Evolutionary conservation across 441 rosid genomes (phyloP), one percentile per base, ranked within the genome.

Genomic region (Geranium incanum): DNA sequence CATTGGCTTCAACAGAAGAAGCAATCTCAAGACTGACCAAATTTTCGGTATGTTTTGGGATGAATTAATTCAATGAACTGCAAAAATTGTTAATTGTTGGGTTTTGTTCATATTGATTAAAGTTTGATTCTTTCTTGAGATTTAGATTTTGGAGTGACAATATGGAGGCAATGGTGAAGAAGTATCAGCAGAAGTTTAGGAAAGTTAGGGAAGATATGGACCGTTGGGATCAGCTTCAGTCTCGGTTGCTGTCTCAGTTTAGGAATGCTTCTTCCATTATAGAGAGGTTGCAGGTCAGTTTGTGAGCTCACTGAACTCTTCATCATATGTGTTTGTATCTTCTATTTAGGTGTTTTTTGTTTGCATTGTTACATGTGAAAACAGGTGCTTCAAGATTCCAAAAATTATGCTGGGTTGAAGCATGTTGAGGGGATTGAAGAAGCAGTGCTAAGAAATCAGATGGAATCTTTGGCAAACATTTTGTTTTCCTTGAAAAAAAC

Each of bases 131-230:
- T 12, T 63, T 23, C 67, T 33, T 63, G 1, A 38, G 13, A 3
- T 4, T 63, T 23, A 38, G 13, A 3, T 4, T 63, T 23, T 36
- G 33, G 9, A 23, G 37, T 0, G 18, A 23, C 37, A 63, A 52
- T 39, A 93, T 91, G 97, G 97, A 91, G 79, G 84, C 79, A 65
- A 67, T 85, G 1, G 81, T 89, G 67, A 87, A 73, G 80, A 89
- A 89, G 76, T 88, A 87, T 72, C 96, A 87, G 77, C 90, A 88
- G 75, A 85, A 76, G 73, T 80, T 86, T 66, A 82, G 79, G 75
- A 89, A 77, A 74, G 87, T 78, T 3, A 82, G 81, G 72, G 91
- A 87, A 36, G 87, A 84, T 75, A 83, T 91, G 89, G 83, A 77
- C 3, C 81, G 11, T 57, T 91, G 98, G 97, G 88, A 83, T 21